Evolutionary conservation across 1,284 basidiomycete genomes (phyloP).

Genomic region (Pisolithus thermaeus): DNA sequence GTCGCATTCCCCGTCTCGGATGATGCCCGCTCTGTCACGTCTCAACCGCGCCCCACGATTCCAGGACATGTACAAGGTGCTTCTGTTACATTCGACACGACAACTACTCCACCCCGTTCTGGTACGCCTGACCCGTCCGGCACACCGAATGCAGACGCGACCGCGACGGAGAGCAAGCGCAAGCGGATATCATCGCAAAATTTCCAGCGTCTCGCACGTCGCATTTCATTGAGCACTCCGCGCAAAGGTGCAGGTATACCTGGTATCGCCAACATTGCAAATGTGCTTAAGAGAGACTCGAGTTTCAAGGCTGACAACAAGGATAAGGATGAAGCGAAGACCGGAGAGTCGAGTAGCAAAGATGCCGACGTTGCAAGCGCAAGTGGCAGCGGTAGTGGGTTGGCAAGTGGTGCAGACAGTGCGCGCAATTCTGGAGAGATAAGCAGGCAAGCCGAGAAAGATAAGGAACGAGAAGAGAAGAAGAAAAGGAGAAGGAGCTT

Average conservation of each 20-base stretch:
- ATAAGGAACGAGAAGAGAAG: conserved; percentile 45
- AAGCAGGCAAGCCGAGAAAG: conserved; percentile 45
- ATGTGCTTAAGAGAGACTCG: conserved; percentile 26
- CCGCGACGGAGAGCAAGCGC: conserved; percentile 56
- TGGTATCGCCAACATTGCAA: conserved; percentile 27
- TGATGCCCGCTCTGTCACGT: conserved; percentile 23
- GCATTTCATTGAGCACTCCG: conserved; percentile 61
- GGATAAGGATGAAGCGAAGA: background rate
- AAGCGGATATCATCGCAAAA: conserved; percentile 78
- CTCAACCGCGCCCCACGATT: conserved; percentile 19
- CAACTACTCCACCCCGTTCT: conserved; percentile 39
- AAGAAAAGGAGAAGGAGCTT: conserved; percentile 43
- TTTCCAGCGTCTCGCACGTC: conserved; percentile 70
- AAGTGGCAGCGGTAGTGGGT: background rate
- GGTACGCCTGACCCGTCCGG: conserved; percentile 56
- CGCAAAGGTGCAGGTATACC: conserved; percentile 54
- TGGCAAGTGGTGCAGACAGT: conserved; percentile 28
- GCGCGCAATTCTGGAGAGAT: conserved; percentile 38
- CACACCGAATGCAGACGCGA: conserved; percentile 56
- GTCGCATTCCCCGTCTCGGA: conserved; percentile 31
- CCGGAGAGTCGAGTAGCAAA: background rate
- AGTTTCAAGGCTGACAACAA: conserved; percentile 34
- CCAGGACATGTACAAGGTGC: conserved; percentile 25
- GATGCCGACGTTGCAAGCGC: conserved; percentile 12
- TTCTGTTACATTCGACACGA: conserved; percentile 48